Evolutionary conservation across 1,284 basidiomycete species (phyloP), one percentile per base, ranked within the genome.

Genomic region (Neonothopanus nambi): DNA sequence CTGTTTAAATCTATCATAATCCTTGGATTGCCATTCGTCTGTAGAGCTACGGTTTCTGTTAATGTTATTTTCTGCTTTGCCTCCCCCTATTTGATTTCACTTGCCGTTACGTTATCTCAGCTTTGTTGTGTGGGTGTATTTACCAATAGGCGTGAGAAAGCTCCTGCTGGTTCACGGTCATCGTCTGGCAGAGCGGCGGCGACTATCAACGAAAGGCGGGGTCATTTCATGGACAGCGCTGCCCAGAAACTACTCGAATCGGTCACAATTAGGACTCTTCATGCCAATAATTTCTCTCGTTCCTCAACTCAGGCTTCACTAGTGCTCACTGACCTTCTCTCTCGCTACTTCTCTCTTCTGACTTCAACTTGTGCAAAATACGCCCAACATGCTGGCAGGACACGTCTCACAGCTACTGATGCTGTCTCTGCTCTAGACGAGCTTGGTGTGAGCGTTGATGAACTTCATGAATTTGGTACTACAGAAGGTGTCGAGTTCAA

Each of bases 281-380:
- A 91, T 60, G 84, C 87, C 0, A 81, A 90, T 60, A 78, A 77
- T 55, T 91, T 91, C 69, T 81, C 85, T 44, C 79, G 87, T 41
- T 79, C 88, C 0, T 91, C 89, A 5, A 70, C 81, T 0, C 84
- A 86, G 61, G 88, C 89, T 4, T 76, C 83, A 12, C 70, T 79
- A 35, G 78, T 86, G 17, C 76, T 91, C 46, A 85, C 87, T 9
- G 87, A 87, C 67, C 72, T 91, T 58, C 77, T 91, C 57, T 76
- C 85, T 39, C 82, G 86, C 50, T 91, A 91, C 66, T 70, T 91
- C 50, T 61, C 77, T 13, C 73, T 89, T 23, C 71, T 90, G 13
- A 73, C 85, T 1, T 71, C 77, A 1, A 82, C 86, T 12, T 85
- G 82, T 62, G 82, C 83, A 21, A 82, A 80, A 63, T 87, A 87